These are phyloP conservation scores for Colletotrichum trifolii DNA, from an alignment of 2,329 filamentous ascomycete genomes.

Conservation along the genomic window DNA sequence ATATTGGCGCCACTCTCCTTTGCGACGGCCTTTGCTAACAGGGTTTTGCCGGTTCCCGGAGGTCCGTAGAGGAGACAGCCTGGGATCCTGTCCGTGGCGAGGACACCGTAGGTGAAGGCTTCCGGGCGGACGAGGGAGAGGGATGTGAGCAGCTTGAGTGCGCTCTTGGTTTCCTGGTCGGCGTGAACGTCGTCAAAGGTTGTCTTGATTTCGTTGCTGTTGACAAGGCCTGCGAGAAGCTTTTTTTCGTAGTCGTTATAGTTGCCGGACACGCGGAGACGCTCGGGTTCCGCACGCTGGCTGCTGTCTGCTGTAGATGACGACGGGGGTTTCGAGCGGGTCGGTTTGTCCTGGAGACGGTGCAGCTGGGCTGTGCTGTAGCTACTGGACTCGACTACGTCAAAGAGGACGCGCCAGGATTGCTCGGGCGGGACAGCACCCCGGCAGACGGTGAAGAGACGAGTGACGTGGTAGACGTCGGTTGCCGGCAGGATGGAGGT, in stretches of 20 bases:
- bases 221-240: conserved; percentile 83
- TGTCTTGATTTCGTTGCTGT: conserved; percentile 83
- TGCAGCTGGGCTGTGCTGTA: conserved; percentile 29
- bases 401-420: conserved; percentile 35
- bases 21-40: conserved; percentile 75
- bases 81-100: conserved; percentile 90
- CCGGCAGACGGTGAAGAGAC: conserved; percentile 36
- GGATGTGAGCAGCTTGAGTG: conserved; percentile 88
- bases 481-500: conserved; percentile 50
- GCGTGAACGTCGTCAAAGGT: conserved; percentile 91
- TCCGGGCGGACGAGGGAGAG: conserved; percentile 89
- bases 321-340: conserved; percentile 36
- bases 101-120: conserved; percentile 94
- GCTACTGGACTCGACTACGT: conserved; percentile 36
- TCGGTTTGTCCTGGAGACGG: conserved; percentile 18
- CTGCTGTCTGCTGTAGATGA: conserved; percentile 24
- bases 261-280: conserved; percentile 45
- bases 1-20: conserved; percentile 75
- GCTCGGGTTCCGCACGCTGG: conserved; percentile 34
- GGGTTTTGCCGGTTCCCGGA: conserved; percentile 81
- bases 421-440: conserved; percentile 21
- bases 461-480: conserved; percentile 53
- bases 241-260: conserved; percentile 85
- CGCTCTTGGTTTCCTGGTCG: conserved; percentile 83
- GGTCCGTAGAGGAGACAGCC: conserved; percentile 90